A percentile compares a stretch with the other conserved stretches of the same genome.
Conservation (phyloP, 176 grass and related monocot genomes). For the Musa acuminata region DNA sequence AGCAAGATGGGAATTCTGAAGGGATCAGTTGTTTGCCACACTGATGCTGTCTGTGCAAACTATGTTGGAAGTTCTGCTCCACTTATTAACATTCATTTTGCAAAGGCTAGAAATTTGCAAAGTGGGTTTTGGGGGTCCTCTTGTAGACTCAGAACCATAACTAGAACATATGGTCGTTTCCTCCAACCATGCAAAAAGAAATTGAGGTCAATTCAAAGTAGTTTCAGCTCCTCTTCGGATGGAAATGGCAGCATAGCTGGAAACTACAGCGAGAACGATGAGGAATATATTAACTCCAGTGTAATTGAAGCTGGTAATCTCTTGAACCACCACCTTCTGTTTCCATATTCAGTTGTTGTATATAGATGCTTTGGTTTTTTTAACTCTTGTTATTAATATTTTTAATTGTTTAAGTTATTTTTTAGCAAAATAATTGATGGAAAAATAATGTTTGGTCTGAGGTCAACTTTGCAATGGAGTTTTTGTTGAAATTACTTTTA, state of each 20-base stretch:
- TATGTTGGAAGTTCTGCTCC: slow-evolving; percentile 20
- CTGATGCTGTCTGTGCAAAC: slow-evolving; percentile 13
- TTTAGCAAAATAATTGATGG: not conserved
- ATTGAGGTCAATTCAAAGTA: slow-evolving; percentile 33
- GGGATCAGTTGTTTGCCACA: slow-evolving; percentile 38
- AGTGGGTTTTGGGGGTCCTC: slow-evolving; percentile 26
- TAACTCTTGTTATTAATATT: not conserved
- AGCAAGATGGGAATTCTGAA: slow-evolving; percentile 41
- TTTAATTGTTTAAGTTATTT: not conserved
- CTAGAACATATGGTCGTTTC: slow-evolving; percentile 21
- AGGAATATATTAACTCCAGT: slow-evolving; percentile 74
- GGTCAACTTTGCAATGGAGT: not conserved
- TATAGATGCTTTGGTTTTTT: not conserved
- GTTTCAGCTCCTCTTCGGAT: slow-evolving; percentile 63
- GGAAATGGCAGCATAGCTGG: slow-evolving; percentile 53
- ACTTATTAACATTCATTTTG: slow-evolving; percentile 26
- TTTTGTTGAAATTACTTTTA: not conserved
- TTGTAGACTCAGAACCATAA: slow-evolving; percentile 22
- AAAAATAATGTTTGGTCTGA: not conserved
- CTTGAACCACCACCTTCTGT: not conserved
- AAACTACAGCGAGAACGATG: slow-evolving; percentile 58
- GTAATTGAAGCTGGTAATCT: slow-evolving; percentile 75
- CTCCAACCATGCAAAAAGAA: slow-evolving; percentile 21
- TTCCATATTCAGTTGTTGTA: not conserved
- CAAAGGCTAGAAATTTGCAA: slow-evolving; percentile 28